Percentiles rank a stretch among this genome's conserved stretches.
Evolutionary conservation across 208 protist genomes (phyloP).

Genomic region (Phytomonas sp.): DNA sequence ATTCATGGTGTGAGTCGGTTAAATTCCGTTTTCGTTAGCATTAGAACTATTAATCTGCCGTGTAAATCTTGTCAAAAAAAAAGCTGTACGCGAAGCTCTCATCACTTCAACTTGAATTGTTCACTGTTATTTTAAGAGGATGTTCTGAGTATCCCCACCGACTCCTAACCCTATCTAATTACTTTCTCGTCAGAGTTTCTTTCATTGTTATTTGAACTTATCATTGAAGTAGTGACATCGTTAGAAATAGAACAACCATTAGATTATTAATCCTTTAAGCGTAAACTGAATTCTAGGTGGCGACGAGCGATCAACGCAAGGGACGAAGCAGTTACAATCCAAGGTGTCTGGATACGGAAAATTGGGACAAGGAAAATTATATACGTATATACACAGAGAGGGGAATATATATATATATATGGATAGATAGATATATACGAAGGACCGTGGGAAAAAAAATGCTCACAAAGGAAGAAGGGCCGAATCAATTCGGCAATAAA

Average conservation of each 20-base stretch:
- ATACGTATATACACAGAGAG: not conserved
- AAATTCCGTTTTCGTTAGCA: not conserved
- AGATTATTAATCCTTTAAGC: not conserved
- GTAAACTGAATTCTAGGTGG: not conserved
- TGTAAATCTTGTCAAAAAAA: not conserved
- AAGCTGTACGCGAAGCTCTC: not conserved
- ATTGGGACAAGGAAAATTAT: not conserved
- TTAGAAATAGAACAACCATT: not conserved
- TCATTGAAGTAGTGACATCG: not conserved
- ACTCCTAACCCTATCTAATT: not conserved
- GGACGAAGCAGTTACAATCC: not conserved
- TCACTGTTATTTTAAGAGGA: not conserved
- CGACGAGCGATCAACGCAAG: not conserved
- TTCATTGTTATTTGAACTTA: not conserved
- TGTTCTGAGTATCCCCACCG: not conserved
- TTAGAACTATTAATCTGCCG: not conserved
- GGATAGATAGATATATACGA: not conserved
- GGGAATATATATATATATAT: conserved; percentile 4
- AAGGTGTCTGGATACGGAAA: not conserved
- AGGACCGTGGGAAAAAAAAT: conserved; percentile 24
- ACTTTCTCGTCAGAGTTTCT: not conserved
- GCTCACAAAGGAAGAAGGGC: conserved; percentile 58
- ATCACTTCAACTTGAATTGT: not conserved
- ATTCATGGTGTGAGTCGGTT: not conserved
- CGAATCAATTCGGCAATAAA: conserved; percentile 53